Percentiles rank a stretch among this genome's conserved stretches.
Evolutionary conservation across 495 filamentous ascomycete species (phyloP).

Genomic region (Neurospora tetraspora): DNA sequence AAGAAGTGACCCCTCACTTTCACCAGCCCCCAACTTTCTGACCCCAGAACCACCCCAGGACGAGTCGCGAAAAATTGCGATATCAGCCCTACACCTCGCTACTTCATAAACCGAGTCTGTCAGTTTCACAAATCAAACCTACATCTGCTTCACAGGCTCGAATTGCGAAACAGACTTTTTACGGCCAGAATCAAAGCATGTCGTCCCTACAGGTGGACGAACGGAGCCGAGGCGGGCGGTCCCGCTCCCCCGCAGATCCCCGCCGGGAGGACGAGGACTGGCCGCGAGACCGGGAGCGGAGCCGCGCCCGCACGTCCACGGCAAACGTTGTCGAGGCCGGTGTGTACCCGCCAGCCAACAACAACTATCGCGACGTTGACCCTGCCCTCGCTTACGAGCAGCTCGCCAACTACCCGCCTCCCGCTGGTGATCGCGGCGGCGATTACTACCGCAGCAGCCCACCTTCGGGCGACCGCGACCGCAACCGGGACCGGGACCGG

Average conservation of each 20-base stretch:
- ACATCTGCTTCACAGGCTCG: neutral
- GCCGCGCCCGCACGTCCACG: slow-evolving; percentile 22
- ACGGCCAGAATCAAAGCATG: neutral
- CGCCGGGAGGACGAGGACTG: slow-evolving; percentile 22
- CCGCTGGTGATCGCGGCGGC: slow-evolving; percentile 17
- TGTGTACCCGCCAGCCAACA: slow-evolving; percentile 34
- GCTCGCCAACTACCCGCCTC: slow-evolving; percentile 21
- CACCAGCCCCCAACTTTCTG: neutral
- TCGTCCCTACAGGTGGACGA: slow-evolving; percentile 49
- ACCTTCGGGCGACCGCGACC: slow-evolving; percentile 12
- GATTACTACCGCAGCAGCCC: slow-evolving; percentile 10
- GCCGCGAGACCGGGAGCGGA: slow-evolving; percentile 24
- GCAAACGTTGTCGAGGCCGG: slow-evolving; percentile 36
- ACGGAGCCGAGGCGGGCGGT: slow-evolving; percentile 49
- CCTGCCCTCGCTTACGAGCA: slow-evolving; percentile 23
- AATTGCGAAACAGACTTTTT: neutral
- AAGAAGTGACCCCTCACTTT: neutral
- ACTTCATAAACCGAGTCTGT: neutral
- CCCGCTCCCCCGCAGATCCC: slow-evolving; percentile 46
- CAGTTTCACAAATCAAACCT: neutral
- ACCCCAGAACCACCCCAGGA: neutral
- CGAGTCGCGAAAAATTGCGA: neutral
- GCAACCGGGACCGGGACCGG: slow-evolving; percentile 18
- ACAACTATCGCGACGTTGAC: slow-evolving; percentile 24
- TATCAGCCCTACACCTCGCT: neutral